A percentile compares a stretch with the other conserved stretches of the same genome.
Conservation (phyloP, 306 rosid genomes). For the Cicer yamashitae region DNA sequence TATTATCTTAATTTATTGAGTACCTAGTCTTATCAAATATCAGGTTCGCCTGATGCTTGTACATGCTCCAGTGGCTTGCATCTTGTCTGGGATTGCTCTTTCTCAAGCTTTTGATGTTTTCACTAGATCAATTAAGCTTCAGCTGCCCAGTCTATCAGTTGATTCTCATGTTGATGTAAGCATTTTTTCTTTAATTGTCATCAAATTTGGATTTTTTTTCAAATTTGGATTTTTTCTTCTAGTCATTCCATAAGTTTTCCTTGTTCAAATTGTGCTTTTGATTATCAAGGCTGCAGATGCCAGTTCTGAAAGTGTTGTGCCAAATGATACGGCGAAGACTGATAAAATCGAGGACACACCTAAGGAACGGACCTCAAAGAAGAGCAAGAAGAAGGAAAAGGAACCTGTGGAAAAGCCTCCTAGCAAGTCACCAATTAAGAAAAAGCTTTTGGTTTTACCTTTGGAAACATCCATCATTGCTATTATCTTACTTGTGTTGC, state of each 20-base stretch:
- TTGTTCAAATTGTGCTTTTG: conserved; percentile 45
- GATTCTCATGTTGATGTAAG: conserved; percentile 62
- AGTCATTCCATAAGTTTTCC: conserved; percentile 35
- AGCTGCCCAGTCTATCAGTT: conserved; percentile 65
- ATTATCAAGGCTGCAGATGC: conserved; percentile 68
- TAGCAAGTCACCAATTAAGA: conserved; percentile 63
- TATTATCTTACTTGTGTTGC: conserved; percentile 77
- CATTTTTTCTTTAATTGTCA: conserved; percentile 35
- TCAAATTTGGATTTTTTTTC: no score
- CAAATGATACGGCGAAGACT: conserved; percentile 63
- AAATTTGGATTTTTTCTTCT: conserved; percentile 37
- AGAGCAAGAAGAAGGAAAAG: conserved; percentile 81
- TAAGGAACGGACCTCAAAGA: conserved; percentile 84
- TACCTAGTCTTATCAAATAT: conserved; percentile 44
- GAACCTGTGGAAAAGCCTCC: conserved; percentile 80
- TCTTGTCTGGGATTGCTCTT: conserved; percentile 96
- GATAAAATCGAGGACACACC: conserved; percentile 68
- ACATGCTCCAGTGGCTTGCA: conserved; percentile 98
- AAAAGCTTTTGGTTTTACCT: conserved; percentile 94
- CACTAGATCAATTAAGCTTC: conserved; percentile 90
- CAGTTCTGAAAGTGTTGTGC: conserved; percentile 56
- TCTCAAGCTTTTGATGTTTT: conserved; percentile 96
- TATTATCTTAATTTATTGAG: conserved; percentile 32
- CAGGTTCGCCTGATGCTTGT: conserved; percentile 99
- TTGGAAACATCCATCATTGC: conserved; percentile 82